Base-by-base conservation (phyloP, 768 basidiomycete species). In the Mycena rebaudengoi region DNA sequence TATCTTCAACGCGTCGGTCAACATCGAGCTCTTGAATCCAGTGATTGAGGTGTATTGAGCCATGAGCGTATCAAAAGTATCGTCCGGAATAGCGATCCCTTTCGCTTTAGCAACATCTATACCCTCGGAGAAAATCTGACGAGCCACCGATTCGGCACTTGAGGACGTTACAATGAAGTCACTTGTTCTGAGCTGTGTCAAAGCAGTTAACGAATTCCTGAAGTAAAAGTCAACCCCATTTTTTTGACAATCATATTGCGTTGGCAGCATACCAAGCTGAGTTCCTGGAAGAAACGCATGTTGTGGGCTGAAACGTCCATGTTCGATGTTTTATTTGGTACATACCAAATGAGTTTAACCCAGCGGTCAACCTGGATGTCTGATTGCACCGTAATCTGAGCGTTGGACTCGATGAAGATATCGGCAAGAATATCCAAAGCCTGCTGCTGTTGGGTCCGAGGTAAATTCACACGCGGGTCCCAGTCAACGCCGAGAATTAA, bases 201-300 rank as follows among this genome's bases (percentile, higher is more conserved):
- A 30, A 32, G 62, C 62, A 7, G 54, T 63, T 18, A 63, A 21
- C 7, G 62, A 41, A 26, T 64, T 64, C 62, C 62, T 64, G 28
- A 20, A 23, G 18, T 18, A 4, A 7, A n/a, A 29, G 28, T 40
- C n/a, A n/a, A n/a, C n/a, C n/a, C n/a, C n/a, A n/a, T n/a, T n/a
- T n/a, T n/a, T n/a, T 14, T 23, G 30, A 28, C 4, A 4, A 49
- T 20, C 23, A 3, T 14, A 46, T 23, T 8, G n/a, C 3, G 3
- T 29, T 14, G 6, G 18, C 26, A 7, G 30, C 28, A n/a, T 23
- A 64, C 62, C 62, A 64, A 43, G 32, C 48, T n/a, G 55, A 44
- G 20, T 64, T 64, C 62, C 62, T 64, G 45, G n/a, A 18, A 33
- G 5, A 25, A 25, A n/a, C 26, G 23, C 4, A 30, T n/a, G 12